These are phyloP conservation scores for Penicillium odoratum DNA, from an alignment of 495 filamentous ascomycete genomes.

Conservation along the genomic window DNA sequence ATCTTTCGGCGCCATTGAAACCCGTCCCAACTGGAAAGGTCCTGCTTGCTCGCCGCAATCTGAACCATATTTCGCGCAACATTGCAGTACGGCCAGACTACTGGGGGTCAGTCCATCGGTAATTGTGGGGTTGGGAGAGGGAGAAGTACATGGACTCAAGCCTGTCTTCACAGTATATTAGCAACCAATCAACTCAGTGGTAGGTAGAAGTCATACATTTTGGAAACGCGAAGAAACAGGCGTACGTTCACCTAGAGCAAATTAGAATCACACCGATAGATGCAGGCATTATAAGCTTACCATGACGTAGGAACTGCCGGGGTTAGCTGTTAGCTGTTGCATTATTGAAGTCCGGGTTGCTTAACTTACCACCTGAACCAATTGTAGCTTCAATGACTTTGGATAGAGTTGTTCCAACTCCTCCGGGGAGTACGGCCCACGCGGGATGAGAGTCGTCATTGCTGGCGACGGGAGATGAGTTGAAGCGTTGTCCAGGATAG, in stretches of 20 bases:
- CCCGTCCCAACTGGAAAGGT: slow-evolving; percentile 60
- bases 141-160: slow-evolving; percentile 61
- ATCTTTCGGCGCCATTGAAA: slow-evolving; percentile 78
- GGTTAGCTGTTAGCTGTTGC: slow-evolving; percentile 11
- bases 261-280: slow-evolving; percentile 13
- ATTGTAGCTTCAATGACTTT: slow-evolving; percentile 70
- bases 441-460: slow-evolving; percentile 79
- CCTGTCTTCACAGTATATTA: slow-evolving; percentile 57
- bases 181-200: slow-evolving; percentile 11
- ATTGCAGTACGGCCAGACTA: slow-evolving; percentile 91
- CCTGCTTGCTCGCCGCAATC: slow-evolving; percentile 60
- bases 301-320: slow-evolving; percentile 75
- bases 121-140: slow-evolving; percentile 1
- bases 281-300: slow-evolving; percentile 35
- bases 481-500: slow-evolving; percentile 5
- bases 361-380: slow-evolving; percentile 76
- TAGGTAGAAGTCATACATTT: slow-evolving; percentile 54
- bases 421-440: slow-evolving; percentile 72
- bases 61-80: slow-evolving; percentile 71
- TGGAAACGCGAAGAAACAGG: slow-evolving; percentile 86
- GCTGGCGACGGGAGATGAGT: slow-evolving; percentile 13
- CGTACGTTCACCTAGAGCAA: slow-evolving; percentile 66
- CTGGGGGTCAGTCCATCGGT: slow-evolving; percentile 17
- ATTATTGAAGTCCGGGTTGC: neutral
- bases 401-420: slow-evolving; percentile 87